phyloP scores from a whole-genome alignment of 176 grass and related monocot species.

The bread wheat (Triticum aestivum) region IWGSC_CS_RefSeq_v2.1 NC_057810.1:344762811-344763310 shows the following conservation, averaged over 20 bases:
- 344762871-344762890: constrained; percentile 17
- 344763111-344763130: constrained; percentile 88
- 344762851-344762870: constrained; percentile 7
- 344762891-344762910: constrained; percentile 1
- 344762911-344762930: constrained; percentile 82
- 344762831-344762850: neutral
- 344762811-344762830: neutral
- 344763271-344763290: no score
- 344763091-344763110: constrained; percentile 89
- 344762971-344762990: constrained; percentile 88
- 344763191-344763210: no score
- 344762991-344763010: constrained; percentile 88
- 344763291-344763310: no score
- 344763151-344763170: no score
- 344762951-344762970: constrained; percentile 70
- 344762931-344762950: constrained; percentile 97
- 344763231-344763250: no score
- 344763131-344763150: constrained; percentile 73
- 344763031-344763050: constrained; percentile 83
- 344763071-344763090: constrained; percentile 53
- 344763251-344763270: no score
- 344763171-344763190: no score
- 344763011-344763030: constrained; percentile 85
- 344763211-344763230: no score
- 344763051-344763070: constrained; percentile 77